Base-by-base conservation (phyloP, 345 rosid genomes). In the Clausena lansium region DNA sequence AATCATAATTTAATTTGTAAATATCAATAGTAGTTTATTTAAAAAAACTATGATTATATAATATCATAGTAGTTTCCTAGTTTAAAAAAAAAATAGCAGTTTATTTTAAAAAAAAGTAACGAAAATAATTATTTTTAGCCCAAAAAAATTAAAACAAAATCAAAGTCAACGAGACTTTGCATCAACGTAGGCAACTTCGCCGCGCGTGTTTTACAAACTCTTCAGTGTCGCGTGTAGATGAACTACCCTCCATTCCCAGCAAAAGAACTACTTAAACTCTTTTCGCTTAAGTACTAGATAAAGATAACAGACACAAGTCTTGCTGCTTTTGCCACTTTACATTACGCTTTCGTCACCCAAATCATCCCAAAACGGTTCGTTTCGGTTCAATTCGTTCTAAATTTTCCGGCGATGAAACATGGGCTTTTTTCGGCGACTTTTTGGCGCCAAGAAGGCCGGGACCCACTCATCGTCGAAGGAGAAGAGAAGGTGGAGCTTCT, bases 381-480 rank as follows among this genome's bases (percentile, higher is more conserved):
- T 41, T 52, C 45, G 32, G 60, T 38, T 63, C 60, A 13, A 9
- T 7, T 50, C 25, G 9, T 6, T 27, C 45, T 35, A 14, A 27
- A 24, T 55, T 62, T 58, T 32, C 63, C 19, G 79, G 60, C 73
- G 14, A 86, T 86, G 92, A 86, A 68, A 80, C 54, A 88, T 95
- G 98, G 98, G 98, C 32, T 81, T 93, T 39, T 81, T 95, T 81
- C 91, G 92, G 76, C 84, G 92, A 84, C 87, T 95, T 33, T 95
- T 95, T 71, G 91, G 98, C 60, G 58, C 80, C 75, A 90, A 79
- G 70, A 89, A 79, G 76, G 45, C 85, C 6, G 77, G 79, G 57
- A 1, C 57, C 22, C 57, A 52, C 2, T 78, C 73, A 13, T 62
- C 82, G 2, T 28, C 80, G 72, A 89, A 82, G 36, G 89, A 85